Base-by-base conservation (phyloP, 164 flowering plant species). In the Sedum album region DNA sequence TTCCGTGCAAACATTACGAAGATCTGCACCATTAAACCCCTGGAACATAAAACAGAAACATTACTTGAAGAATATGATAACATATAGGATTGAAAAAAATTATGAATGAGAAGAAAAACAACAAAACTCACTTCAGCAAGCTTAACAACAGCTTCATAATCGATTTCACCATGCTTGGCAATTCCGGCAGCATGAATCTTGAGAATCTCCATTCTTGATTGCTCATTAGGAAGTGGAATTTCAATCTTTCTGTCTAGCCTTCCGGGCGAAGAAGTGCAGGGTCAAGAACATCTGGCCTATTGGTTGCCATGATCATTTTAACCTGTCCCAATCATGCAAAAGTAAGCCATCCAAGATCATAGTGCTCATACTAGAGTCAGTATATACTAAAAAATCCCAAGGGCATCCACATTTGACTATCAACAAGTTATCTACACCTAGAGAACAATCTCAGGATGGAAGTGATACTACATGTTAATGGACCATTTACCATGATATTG, bases 21-120 rank as follows among this genome's bases (percentile, higher is more conserved):
- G 89, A 82, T 95, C 97, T 70, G 99, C 97, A 11, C 97, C 99
- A 80, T 95, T 95, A 64, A 90, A 90, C 0, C 99, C 97, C 97
- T 94, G 42, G 7, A 44, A 15, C 20, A 44, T 44, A 17, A 44
- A 44, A 44, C 11, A 61, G 41, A 63, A 18, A 63, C 39, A 6
- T 9, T 31, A 39, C 5, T 53, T 0, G 21, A 17, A 48, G 11
- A 46, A 31, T 31, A n/a, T 36, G 10, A 25, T 15, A 30, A 63
- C 25, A 69, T 13, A 33, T 0, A 20, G 21, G 42, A 33, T 31
- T 33, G 41, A 31, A 18, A 31, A 31, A 44, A 30, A 31, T 11
- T 3, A 35, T 5, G n/a, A 17, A 35, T 9, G 38, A 13, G 41
- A 0, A 23, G 1, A 14, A 15, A 20, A 2, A 1, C 6, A 66